Base-by-base conservation (phyloP, 306 rosid genomes). In the Psophocarpus tetragonolobus region DNA sequence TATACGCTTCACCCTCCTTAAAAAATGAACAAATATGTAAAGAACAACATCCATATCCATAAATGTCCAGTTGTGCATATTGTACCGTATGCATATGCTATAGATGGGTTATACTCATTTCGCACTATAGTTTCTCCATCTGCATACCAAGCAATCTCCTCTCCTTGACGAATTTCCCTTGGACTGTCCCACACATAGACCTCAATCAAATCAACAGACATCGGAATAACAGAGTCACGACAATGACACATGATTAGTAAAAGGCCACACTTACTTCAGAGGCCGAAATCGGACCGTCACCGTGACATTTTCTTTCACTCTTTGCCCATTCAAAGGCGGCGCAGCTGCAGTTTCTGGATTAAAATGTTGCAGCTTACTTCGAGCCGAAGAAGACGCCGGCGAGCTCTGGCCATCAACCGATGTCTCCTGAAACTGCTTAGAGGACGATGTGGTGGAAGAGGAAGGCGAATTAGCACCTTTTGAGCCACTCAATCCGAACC, bases 121-220 rank as follows among this genome's bases (percentile, higher is more conserved):
- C 98, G 90, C 83, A 96, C 90, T 29, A 91, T 82, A 68, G 97
- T 88, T 45, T 96, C 98, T 76, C 99, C 99, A 48, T 96, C 99
- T 12, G 99, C 98, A 85, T 92, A 96, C 99, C 99, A 96, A 67
- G 99, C 98, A 78, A 96, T 91, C 87, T 96, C 98, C 86, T 96
- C 99, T 61, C 97, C 99, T 50, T 88, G 97, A 78, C 94, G 97
- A 84, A 96, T 96, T 86, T 96, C 99, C 87, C 98, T 84, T 1
- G 88, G 98, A 85, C 88, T 85, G 86, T 78, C 42, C 73, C 35
- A 79, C 4, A 1, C 71, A 75, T 10, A 85, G 8, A 79, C 84
- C 78, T 68, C 84, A 82, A 36, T 50, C 74, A 85, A 80, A 64
- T 80, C 33, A 76, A 71, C 77, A 54, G 4, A 8, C 24, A 54